Conservation (phyloP, 2,329 filamentous ascomycete genomes). For the Ophiostoma pallidulum region DNA sequence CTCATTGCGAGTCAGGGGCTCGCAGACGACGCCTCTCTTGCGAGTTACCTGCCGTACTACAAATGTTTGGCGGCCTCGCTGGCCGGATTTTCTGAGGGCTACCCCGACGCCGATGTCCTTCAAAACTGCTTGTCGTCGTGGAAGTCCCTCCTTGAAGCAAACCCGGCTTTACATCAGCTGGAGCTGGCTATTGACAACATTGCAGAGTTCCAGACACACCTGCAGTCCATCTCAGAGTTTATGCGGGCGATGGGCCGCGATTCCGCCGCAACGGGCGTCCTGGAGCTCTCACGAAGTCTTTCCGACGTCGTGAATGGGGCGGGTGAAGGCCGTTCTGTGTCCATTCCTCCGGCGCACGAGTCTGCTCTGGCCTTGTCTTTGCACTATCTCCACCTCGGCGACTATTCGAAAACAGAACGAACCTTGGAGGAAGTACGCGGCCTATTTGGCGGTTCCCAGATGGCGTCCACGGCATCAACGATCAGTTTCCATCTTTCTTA, state of each 20-base stretch:
- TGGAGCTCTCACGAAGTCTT: slow-evolving; percentile 37
- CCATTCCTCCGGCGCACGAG: slow-evolving; percentile 32
- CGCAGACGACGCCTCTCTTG: slow-evolving; percentile 37
- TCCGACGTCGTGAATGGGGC: slow-evolving; percentile 22
- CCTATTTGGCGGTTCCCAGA: slow-evolving; percentile 31
- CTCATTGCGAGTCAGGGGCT: slow-evolving; percentile 28
- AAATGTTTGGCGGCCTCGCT: slow-evolving; percentile 36
- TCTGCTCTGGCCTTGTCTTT: slow-evolving; percentile 40
- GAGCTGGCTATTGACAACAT: slow-evolving; percentile 40
- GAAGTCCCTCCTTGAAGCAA: slow-evolving; percentile 32
- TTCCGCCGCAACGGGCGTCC: slow-evolving; percentile 34
- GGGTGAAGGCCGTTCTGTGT: not conserved
- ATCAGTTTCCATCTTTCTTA: slow-evolving; percentile 57
- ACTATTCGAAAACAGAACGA: slow-evolving; percentile 39
- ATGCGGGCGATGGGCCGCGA: slow-evolving; percentile 42
- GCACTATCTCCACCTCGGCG: slow-evolving; percentile 46
- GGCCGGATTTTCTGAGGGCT: slow-evolving; percentile 31
- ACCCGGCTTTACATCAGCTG: slow-evolving; percentile 32
- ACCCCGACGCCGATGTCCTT: slow-evolving; percentile 26
- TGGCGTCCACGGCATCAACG: slow-evolving; percentile 27
- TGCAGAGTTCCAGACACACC: slow-evolving; percentile 37
- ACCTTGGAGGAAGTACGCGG: slow-evolving; percentile 49
- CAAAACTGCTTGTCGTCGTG: slow-evolving; percentile 33
- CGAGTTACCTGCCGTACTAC: slow-evolving; percentile 39
- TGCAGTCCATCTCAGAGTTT: slow-evolving; percentile 42